phyloP scores from a whole-genome alignment of 2,329 filamentous ascomycete genomes.

The Diaporthe longicolla region DNA sequence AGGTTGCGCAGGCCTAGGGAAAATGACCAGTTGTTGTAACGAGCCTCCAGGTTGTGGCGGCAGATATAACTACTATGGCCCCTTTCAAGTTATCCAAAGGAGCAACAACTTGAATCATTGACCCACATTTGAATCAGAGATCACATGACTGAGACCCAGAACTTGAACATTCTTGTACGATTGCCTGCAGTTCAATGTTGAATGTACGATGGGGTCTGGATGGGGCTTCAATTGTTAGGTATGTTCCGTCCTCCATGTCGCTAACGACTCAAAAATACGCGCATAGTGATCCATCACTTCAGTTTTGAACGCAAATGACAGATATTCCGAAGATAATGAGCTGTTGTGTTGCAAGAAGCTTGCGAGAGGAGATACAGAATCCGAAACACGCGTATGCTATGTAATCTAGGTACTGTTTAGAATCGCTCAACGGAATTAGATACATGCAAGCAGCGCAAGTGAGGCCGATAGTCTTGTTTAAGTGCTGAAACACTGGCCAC shows the following conservation, averaged over 20 bases:
- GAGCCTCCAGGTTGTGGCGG: too few species aligned
- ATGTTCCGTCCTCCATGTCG: background rate
- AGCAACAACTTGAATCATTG: background rate
- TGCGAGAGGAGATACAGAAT: background rate
- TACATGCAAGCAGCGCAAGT: background rate
- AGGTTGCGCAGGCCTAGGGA: too few species aligned
- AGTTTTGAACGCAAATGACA: background rate
- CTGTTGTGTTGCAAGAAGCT: background rate
- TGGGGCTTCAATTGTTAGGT: background rate
- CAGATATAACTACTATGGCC: too few species aligned
- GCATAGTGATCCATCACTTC: background rate
- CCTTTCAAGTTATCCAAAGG: too few species aligned
- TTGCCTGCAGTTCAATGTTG: background rate
- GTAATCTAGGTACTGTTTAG: background rate
- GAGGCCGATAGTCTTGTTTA: background rate
- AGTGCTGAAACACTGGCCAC: conserved; percentile 42
- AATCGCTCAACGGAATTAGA: too few species aligned
- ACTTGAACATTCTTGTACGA: background rate
- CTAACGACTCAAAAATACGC: background rate
- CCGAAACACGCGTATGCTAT: conserved; percentile 1
- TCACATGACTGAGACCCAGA: background rate
- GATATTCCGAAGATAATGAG: background rate
- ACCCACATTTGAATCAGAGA: background rate
- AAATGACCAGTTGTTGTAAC: too few species aligned
- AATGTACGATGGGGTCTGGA: background rate